Conservation (phyloP, 768 basidiomycete genomes). For the Termitomyces sp. region DNA sequence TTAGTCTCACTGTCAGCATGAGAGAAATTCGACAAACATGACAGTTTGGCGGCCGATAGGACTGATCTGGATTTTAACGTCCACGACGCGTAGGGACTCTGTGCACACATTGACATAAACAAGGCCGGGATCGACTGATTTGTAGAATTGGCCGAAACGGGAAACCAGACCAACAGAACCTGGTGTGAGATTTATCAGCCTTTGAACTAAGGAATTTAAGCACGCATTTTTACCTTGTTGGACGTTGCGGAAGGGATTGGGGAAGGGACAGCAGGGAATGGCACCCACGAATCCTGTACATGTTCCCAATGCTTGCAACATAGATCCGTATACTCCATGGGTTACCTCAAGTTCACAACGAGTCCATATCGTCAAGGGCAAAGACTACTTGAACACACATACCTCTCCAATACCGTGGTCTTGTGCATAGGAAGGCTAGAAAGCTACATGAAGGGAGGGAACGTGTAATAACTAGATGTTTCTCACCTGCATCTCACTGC, state of each 20-base stretch:
- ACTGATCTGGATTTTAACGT: conserved; percentile 95
- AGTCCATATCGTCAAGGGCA: not conserved
- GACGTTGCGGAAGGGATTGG: conserved; percentile 85
- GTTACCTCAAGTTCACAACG: conserved; percentile 44
- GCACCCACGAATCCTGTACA: conserved; percentile 70
- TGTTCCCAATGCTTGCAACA: conserved; percentile 68
- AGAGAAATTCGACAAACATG: conserved; percentile 41
- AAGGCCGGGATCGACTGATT: conserved; percentile 89
- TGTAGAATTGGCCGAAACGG: conserved; percentile 96
- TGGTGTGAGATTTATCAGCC: conserved; percentile 30
- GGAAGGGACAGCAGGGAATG: conserved; percentile 79
- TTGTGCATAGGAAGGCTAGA: conserved; percentile 87
- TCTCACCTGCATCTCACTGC: conserved; percentile 80
- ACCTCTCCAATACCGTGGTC: conserved; percentile 73
- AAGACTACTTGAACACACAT: conserved; percentile 3
- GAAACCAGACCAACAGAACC: conserved; percentile 89
- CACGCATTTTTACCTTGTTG: conserved; percentile 57
- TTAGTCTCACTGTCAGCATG: not conserved
- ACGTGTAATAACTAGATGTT: conserved; percentile 7
- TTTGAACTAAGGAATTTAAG: not conserved
- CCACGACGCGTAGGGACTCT: conserved; percentile 80
- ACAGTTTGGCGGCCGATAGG: conserved; percentile 84
- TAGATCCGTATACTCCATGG: conserved; percentile 84
- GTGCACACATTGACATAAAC: conserved; percentile 94
- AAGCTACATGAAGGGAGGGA: not conserved